Base-by-base conservation (phyloP, 441 rosid genomes). In the Pelargonium fulgidum region DNA sequence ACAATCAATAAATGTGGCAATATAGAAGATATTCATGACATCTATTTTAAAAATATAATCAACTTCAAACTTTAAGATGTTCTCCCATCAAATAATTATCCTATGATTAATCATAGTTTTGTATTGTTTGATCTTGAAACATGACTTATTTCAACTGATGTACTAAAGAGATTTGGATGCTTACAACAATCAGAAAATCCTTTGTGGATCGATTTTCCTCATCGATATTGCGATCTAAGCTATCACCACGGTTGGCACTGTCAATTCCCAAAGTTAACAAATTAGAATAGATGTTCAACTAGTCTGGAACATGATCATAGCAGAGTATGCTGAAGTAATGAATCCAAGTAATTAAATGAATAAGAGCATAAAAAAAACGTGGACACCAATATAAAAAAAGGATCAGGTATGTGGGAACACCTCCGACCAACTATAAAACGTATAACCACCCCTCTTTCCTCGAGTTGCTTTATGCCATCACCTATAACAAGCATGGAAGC, bases 361-460 rank as follows among this genome's bases (percentile, higher is more conserved):
- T 62, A 70, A 70, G 47, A 48, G 59, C 61, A 17, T 54, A 54
- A 16, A 62, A 70, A 11, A 11, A 65, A 65, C 17, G 50, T 39
- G 39, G 39, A 64, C 9, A 62, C 11, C 17, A 19, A n/a, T 66
- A 58, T 39, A 59, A 67, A 68, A 64, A 63, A 71, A 76, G 64
- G 77, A 73, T 44, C 70, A 70, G 67, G 86, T 66, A 26, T 12
- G 78, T 26, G 67, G 68, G 66, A 75, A 75, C 80, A 92, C 98
- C 98, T 90, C 75, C 93, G 92, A 72, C 98, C 96, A 85, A 92
- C 83, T 72, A 92, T 90, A 82, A 90, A 92, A 67, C 96, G 92
- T 77, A 92, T 83, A 71, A 90, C 77, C 50, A 92, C 80, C 78
- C 98, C 98, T 82, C 93, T 89, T 79, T 89, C 92, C 87, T 92